Conservation (phyloP, 192 early-diverging fungal genomes). For the Podila minutissima region DNA sequence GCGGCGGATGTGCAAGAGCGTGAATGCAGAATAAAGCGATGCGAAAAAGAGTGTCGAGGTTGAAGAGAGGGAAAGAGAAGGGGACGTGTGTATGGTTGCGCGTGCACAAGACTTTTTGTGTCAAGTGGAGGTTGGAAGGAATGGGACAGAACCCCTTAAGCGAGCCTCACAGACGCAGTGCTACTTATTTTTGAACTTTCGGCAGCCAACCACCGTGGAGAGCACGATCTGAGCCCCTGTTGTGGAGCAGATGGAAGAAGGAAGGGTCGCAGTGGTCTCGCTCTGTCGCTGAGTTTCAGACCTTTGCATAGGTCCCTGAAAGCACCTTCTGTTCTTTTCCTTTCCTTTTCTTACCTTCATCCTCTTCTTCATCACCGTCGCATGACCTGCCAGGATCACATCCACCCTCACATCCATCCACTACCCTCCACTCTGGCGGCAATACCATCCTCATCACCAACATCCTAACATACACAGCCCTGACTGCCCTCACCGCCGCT, state of each 20-base stretch:
- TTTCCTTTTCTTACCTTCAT: neutral
- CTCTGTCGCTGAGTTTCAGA: neutral
- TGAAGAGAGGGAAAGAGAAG: no score
- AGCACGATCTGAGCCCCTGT: no score
- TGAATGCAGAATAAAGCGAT: no score
- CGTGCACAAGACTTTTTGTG: no score
- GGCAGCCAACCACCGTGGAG: no score
- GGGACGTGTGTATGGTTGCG: no score
- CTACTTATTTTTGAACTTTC: no score
- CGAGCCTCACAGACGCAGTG: no score
- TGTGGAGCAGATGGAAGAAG: no score
- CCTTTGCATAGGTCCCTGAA: neutral
- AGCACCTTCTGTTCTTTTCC: neutral
- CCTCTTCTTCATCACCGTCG: neutral
- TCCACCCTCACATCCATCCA: neutral
- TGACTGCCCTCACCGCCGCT: neutral
- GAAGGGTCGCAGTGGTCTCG: no score
- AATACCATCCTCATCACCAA: neutral
- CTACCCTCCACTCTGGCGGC: neutral
- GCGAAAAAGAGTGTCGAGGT: no score
- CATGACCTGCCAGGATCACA: constrained; percentile 2
- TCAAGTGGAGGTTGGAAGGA: neutral
- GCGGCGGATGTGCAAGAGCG: no score
- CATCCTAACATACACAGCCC: neutral
- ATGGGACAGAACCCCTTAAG: neutral